Evolutionary conservation across 2,329 filamentous ascomycete species (phyloP), one percentile per base, ranked within the genome.

Genomic region (Botrytis fabae): DNA sequence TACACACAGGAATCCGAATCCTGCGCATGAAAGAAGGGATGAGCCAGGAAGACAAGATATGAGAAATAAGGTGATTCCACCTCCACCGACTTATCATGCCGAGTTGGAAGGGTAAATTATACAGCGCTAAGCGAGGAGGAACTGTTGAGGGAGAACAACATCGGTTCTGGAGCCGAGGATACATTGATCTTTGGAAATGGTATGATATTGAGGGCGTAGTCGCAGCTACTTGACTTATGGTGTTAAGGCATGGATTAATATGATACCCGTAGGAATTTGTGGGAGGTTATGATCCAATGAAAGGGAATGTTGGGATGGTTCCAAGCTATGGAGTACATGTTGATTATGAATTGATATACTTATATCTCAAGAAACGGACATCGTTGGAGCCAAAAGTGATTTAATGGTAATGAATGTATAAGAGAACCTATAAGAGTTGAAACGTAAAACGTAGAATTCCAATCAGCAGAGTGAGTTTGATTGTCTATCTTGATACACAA

Each of bases 91-190:
- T 20, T 72, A 72, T 61, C 62, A 38, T 40, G 70, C 70, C 12
- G 70, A 72, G 51, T 14, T 72, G 28, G 70, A 72, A 69, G 70
- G 70, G 32, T 72, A 18, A 69, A 20, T 14, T 10, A 54, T 25
- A 20, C 20, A 18, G 62, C 16, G 4, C 18, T 32, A 25, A 9
- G 44, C 48, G 10, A 38, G 40, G 28, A 5, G 51, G 28, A 46
- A 20, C 14, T 40, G 4, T 18, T 32, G 38, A 32, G 35, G 8
- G 12, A 16, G 44, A n/a, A 25, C 12, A 42, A 59, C 25, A 59
- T 25, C 32, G 8, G 12, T 57, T 14, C 7, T 18, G 28, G 25
- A 35, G 25, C 32, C 12, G 38, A 16, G 4, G 22, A 16, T 48
- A 59, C 38, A 22, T 25, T 59, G 32, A 40, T 25, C 46, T 66